These are phyloP conservation scores for Umbelopsis vinacea DNA, from an alignment of 192 early-diverging fungal species.

Conservation along the genomic window DNA sequence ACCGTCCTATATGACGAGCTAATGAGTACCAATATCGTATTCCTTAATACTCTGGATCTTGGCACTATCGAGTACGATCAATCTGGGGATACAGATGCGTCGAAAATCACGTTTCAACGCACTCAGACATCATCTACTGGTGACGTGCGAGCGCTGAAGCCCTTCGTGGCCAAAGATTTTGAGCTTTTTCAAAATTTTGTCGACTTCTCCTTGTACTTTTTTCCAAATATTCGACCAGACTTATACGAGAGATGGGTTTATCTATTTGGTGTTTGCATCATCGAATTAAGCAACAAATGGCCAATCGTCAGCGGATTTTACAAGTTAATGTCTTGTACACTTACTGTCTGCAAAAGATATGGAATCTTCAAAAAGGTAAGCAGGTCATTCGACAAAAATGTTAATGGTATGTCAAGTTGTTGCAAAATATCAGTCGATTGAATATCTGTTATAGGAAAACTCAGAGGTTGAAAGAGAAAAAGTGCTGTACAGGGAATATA, in stretches of 20 bases:
- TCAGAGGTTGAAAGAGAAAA: neutral
- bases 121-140: conserved; percentile 37
- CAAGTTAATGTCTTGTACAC: conserved; percentile 60
- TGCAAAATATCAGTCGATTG: neutral
- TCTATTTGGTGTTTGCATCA: conserved; percentile 52
- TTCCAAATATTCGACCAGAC: conserved; percentile 44
- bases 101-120: neutral
- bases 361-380: neutral
- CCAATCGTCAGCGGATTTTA: conserved; percentile 79
- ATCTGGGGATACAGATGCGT: conserved; percentile 29
- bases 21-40: conserved; percentile 42
- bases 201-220: conserved; percentile 60
- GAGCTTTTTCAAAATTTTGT: conserved; percentile 71
- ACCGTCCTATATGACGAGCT: conserved; percentile 59
- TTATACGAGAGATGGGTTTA: conserved; percentile 64
- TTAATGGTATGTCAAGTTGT: conserved; percentile 7
- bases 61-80: conserved; percentile 37
- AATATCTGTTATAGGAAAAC: conserved; percentile 23
- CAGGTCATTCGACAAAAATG: neutral
- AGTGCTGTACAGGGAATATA: conserved; percentile 52
- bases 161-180: conserved; percentile 67
- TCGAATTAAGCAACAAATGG: conserved; percentile 54
- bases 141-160: conserved; percentile 55
- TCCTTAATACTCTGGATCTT: conserved; percentile 46
- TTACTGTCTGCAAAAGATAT: conserved; percentile 46